Evolutionary conservation across 2,329 filamentous ascomycete genomes (phyloP), one percentile per base, ranked within the genome.

Genomic region (Aspergillus sergii): DNA sequence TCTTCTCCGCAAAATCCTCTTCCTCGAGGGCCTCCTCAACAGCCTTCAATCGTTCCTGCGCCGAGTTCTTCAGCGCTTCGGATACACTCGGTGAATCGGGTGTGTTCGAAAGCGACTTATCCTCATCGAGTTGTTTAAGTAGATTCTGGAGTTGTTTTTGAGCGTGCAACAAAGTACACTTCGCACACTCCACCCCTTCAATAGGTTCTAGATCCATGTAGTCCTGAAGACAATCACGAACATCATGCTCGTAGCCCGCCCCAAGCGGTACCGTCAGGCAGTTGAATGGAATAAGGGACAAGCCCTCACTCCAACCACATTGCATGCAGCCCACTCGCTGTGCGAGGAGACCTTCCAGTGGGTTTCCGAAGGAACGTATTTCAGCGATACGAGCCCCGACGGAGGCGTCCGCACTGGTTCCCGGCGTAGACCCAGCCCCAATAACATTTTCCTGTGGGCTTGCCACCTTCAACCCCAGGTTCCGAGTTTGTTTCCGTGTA

Each of bases 201-300:
- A 99, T 97, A 1, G 86, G 84, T 74, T 98, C 95, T 10, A 97
- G 84, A 14, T 88, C 86, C 32, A 92, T 95, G 74, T 94, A 97
- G 26, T 93, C 89, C 73, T 96, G 90, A 23, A 99, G 80, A 60
- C 93, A 90, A 63, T 95, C 89, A 62, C 89, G 88, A 0, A 98
- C 80, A 64, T 93, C 86, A 72, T 94, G 92, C 21, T 85, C 81
- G 66, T 83, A 84, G 55, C 85, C 84, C 6, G 84, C 80, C 1
- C 91, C 92, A 1, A 98, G 86, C 41, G 90, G 93, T 0, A 98
- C 86, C 0, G 94, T 97, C 54, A 98, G 81, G 72, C 93, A 97
- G 73, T 95, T 97, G 83, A 98, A 98, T 0, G 93, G 93, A 23
- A 93, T 96, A 80, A 98, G 87, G 1, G 91, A 93, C 16, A 97